phyloP scores from a whole-genome alignment of 1,284 basidiomycete genomes.

The Pseudozyma flocculosa region DNA sequence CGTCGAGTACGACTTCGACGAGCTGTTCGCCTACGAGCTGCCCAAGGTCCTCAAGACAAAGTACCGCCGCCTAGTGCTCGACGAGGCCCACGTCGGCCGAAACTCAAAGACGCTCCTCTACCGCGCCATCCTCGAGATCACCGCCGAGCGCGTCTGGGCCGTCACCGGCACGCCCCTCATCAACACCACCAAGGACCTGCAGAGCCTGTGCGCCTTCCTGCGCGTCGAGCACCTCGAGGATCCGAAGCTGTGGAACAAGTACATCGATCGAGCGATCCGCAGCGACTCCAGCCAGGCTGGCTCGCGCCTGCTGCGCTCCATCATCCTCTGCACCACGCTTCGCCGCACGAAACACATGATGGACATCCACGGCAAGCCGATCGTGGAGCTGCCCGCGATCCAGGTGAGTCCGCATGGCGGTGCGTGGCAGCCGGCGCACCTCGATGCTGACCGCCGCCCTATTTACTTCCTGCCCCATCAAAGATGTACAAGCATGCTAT shows the following conservation, averaged over 20 bases:
- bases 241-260: slow-evolving; percentile 63
- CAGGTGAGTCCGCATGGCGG: no score
- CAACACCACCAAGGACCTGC: slow-evolving; percentile 97
- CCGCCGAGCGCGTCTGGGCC: slow-evolving; percentile 88
- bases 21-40: slow-evolving; percentile 63
- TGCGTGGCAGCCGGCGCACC: no score
- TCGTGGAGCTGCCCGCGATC: slow-evolving; percentile 8
- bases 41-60: slow-evolving; percentile 87
- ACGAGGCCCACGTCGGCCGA: slow-evolving; percentile 69
- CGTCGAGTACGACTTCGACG: slow-evolving; percentile 59
- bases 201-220: slow-evolving; percentile 92
- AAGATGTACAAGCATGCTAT: slow-evolving; percentile 64
- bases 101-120: slow-evolving; percentile 73
- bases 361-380: slow-evolving; percentile 17
- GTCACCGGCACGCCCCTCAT: slow-evolving; percentile 97
- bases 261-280: slow-evolving; percentile 88
- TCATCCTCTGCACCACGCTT: slow-evolving; percentile 81
- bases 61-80: slow-evolving; percentile 96
- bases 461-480: no score
- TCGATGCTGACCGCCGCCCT: no score
- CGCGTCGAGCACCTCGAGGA: slow-evolving; percentile 84
- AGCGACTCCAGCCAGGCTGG: slow-evolving; percentile 71
- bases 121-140: slow-evolving; percentile 67
- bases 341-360: slow-evolving; percentile 78
- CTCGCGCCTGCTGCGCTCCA: slow-evolving; percentile 62